Percentiles rank a stretch among this genome's conserved stretches.
These are phyloP conservation scores for Meredithiella fracta DNA, from an alignment of 2,329 filamentous ascomycete genomes.

Conservation along the genomic window DNA sequence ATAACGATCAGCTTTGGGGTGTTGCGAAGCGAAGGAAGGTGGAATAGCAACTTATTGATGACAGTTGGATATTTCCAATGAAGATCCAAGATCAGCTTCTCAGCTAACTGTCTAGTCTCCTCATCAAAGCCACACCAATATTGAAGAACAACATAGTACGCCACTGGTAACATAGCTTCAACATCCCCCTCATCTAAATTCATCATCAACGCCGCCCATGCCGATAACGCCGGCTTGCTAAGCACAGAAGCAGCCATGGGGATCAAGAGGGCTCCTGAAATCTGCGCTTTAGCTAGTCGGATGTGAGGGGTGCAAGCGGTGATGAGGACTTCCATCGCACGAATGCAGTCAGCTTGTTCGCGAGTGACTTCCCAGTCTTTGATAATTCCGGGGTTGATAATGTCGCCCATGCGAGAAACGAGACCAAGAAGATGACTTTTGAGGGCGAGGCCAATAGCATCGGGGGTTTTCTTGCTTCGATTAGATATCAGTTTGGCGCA, in stretches of 20 bases:
- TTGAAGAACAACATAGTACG: slow-evolving; percentile 69
- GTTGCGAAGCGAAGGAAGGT: slow-evolving; percentile 59
- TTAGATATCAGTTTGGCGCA: slow-evolving; percentile 27
- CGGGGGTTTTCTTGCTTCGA: slow-evolving; percentile 33
- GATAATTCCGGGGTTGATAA: slow-evolving; percentile 42
- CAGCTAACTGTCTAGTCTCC: slow-evolving; percentile 40
- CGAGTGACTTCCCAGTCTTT: slow-evolving; percentile 31
- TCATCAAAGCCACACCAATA: slow-evolving; percentile 58
- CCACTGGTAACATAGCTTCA: slow-evolving; percentile 66
- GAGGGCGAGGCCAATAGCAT: slow-evolving; percentile 57
- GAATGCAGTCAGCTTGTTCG: slow-evolving; percentile 64
- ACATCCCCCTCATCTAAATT: slow-evolving; percentile 66
- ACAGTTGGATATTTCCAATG: slow-evolving; percentile 44
- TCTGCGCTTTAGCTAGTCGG: slow-evolving; percentile 73
- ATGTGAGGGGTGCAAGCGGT: slow-evolving; percentile 56
- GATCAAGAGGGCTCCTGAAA: slow-evolving; percentile 80
- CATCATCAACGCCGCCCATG: slow-evolving; percentile 66
- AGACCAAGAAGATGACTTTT: slow-evolving; percentile 73
- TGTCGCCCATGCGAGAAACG: slow-evolving; percentile 64
- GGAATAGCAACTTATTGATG: slow-evolving; percentile 51
- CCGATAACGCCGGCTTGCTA: slow-evolving; percentile 62
- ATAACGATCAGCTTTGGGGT: slow-evolving; percentile 54
- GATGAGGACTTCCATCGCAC: slow-evolving; percentile 78
- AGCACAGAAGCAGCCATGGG: slow-evolving; percentile 60
- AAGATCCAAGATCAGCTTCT: slow-evolving; percentile 47